These are phyloP conservation scores for Fulvia fulva DNA, from an alignment of 2,329 filamentous ascomycete species.

Conservation along the genomic window DNA sequence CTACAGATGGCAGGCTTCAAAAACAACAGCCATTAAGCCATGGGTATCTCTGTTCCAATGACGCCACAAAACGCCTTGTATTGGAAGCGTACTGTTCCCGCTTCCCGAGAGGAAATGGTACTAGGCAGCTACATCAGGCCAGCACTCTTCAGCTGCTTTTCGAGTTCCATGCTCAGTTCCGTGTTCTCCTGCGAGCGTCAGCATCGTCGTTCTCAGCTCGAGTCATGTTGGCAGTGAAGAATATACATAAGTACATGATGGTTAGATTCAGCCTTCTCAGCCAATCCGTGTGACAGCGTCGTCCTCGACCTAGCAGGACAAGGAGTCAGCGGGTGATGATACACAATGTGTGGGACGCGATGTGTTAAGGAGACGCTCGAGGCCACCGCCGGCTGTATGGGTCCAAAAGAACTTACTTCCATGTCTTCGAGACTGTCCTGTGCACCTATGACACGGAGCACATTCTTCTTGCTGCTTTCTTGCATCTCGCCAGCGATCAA, in stretches of 20 bases:
- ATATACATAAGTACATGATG: constrained; percentile 14
- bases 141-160: constrained; percentile 28
- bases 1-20: constrained; percentile 28
- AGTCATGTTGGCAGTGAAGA: constrained; percentile 3
- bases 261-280: constrained; percentile 20
- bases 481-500: constrained; percentile 94
- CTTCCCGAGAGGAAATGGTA: constrained; percentile 23
- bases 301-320: constrained; percentile 36
- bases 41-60: constrained; percentile 25
- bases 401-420: constrained; percentile 69
- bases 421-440: constrained; percentile 98
- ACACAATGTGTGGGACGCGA: constrained; percentile 12
- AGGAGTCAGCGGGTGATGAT: constrained; percentile 30
- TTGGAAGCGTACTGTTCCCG: constrained; percentile 31
- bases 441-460: constrained; percentile 89
- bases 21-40: constrained; percentile 29
- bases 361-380: constrained; percentile 6
- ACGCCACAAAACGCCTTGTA: constrained; percentile 30
- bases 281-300: constrained; percentile 61
- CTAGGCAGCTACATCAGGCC: constrained; percentile 29
- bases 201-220: constrained; percentile 11
- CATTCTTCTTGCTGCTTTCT: constrained; percentile 99
- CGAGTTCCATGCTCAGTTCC: constrained; percentile 26
- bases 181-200: constrained; percentile 19
- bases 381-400: not conserved